Percentiles rank a stretch among this genome's conserved stretches.
These are phyloP conservation scores for Cercospora citrullina DNA, from an alignment of 2,329 filamentous ascomycete species.

Conservation along the genomic window DNA sequence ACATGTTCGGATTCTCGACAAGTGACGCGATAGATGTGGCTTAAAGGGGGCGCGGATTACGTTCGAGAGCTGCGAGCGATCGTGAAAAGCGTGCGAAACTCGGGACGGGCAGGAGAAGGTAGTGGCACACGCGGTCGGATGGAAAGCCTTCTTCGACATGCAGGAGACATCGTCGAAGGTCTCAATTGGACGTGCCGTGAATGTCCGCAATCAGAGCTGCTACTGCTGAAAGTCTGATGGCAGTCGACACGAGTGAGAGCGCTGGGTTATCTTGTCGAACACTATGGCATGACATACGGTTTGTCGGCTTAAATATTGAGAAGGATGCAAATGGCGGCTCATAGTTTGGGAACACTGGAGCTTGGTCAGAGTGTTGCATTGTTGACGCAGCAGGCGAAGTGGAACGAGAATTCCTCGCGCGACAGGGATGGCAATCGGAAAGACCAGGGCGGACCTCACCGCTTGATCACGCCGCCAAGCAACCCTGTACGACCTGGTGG, in stretches of 20 bases:
- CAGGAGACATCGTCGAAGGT: background rate
- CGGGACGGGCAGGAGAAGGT: too few relatives aligned
- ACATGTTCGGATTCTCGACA: background rate
- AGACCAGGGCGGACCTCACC: conserved; percentile 11
- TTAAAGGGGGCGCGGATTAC: too few relatives aligned
- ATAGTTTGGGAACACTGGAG: background rate
- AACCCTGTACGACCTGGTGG: background rate
- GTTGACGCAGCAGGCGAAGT: background rate
- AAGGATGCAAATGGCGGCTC: background rate
- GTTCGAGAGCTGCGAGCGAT: too few relatives aligned
- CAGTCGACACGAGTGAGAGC: background rate
- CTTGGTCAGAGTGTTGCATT: background rate
- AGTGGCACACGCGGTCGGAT: background rate
- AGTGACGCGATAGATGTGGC: background rate
- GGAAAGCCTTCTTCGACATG: background rate
- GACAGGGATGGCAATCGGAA: conserved; percentile 1
- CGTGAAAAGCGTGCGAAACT: too few relatives aligned
- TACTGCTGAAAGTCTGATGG: background rate
- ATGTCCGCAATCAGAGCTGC: background rate
- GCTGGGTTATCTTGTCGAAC: too few relatives aligned
- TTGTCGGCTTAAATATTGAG: background rate
- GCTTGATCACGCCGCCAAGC: conserved; percentile 1
- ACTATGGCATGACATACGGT: too few relatives aligned
- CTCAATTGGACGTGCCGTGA: background rate
- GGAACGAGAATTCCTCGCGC: conserved; percentile 2